Percentiles rank a stretch among this genome's conserved stretches.
phyloP scores from a whole-genome alignment of 108 stramenopile species.

The Craspedostauros australis region DNA sequence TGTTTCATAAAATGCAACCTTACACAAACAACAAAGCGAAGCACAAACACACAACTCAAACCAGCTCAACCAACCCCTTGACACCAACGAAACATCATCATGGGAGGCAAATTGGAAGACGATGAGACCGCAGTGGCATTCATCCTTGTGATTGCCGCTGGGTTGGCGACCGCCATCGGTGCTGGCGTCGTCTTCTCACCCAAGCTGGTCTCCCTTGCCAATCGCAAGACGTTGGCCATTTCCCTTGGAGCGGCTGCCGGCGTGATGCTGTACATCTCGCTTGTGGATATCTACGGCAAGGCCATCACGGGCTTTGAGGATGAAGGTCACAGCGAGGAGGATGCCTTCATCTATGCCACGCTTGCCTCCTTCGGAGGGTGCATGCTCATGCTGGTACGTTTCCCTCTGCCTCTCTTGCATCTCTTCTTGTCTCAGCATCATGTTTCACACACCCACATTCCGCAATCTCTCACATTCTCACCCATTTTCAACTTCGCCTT shows the following conservation, averaged over 20 bases:
- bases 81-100: too few species aligned
- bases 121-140: too few species aligned
- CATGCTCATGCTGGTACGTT: conserved; percentile 42
- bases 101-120: too few species aligned
- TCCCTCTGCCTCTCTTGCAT: too few species aligned
- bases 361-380: conserved; percentile 63
- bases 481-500: too few species aligned
- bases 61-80: too few species aligned
- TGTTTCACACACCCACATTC: too few species aligned
- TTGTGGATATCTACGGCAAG: conserved; percentile 75
- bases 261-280: conserved; percentile 81
- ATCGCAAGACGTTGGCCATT: conserved; percentile 42
- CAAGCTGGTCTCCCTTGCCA: conserved; percentile 42
- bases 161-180: conserved; percentile 52
- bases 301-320: conserved; percentile 29
- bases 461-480: too few species aligned
- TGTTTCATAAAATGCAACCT: too few species aligned
- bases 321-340: conserved; percentile 8
- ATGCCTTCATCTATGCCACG: conserved; percentile 44
- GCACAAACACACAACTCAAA: too few species aligned
- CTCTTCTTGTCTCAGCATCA: too few species aligned
- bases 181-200: conserved; percentile 61
- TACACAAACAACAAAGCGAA: too few species aligned
- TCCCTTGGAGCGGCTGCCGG: conserved; percentile 63
- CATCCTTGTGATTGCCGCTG: conserved; percentile 36